These are phyloP conservation scores for Medicago truncatula DNA, from an alignment of 306 rosid genomes.

Conservation along the genomic window MtrunA17r5.0-ANR NC_053049.1:14675001-14675500, in stretches of 20 bases:
- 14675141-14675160: slow-evolving; percentile 84
- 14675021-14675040: slow-evolving; percentile 75
- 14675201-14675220: slow-evolving; percentile 72
- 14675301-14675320: not conserved
- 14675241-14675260: slow-evolving; percentile 79
- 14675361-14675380: not conserved
- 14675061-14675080: slow-evolving; percentile 65
- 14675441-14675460: not conserved
- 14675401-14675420: not conserved
- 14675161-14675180: slow-evolving; percentile 90
- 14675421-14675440: not conserved
- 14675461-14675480: too few species aligned
- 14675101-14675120: slow-evolving; percentile 87
- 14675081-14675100: slow-evolving; percentile 81
- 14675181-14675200: slow-evolving; percentile 72
- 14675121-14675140: slow-evolving; percentile 85
- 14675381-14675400: not conserved
- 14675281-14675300: slow-evolving; percentile 56
- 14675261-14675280: slow-evolving; percentile 77
- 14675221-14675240: slow-evolving; percentile 90
- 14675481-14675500: too few species aligned
- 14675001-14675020: not conserved
- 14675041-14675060: slow-evolving; percentile 78
- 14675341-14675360: not conserved
- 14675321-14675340: not conserved